phyloP scores from a whole-genome alignment of 257 asterid species.

The Plectranthus barbatus region DNA sequence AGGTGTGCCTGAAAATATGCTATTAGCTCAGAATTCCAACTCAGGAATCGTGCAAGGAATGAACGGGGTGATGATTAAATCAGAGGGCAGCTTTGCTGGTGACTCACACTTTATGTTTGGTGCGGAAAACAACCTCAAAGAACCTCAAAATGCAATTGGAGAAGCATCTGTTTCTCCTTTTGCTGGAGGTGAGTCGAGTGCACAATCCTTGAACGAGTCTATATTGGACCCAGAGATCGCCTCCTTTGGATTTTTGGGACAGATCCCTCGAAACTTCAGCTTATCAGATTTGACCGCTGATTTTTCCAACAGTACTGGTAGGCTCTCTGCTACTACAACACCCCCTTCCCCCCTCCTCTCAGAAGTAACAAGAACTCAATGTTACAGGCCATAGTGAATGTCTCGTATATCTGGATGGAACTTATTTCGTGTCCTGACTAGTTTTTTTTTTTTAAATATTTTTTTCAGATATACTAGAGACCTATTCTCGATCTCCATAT shows the following conservation, averaged over 20 bases:
- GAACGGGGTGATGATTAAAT: slow-evolving; percentile 48
- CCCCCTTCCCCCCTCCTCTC: too few species aligned
- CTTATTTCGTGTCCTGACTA: too few species aligned
- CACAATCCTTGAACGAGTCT: slow-evolving; percentile 42
- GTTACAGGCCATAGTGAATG: too few species aligned
- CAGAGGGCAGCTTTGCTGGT: slow-evolving; percentile 43
- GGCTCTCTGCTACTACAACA: background rate
- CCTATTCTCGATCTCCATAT: slow-evolving; percentile 69
- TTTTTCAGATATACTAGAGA: slow-evolving; percentile 63
- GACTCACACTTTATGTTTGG: slow-evolving; percentile 47
- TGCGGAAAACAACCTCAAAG: slow-evolving; percentile 43
- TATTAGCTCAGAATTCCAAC: slow-evolving; percentile 49
- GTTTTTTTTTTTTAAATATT: background rate
- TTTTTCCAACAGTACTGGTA: slow-evolving; percentile 69
- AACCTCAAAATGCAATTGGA: slow-evolving; percentile 44
- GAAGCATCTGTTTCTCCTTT: slow-evolving; percentile 61
- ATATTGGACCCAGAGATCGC: slow-evolving; percentile 42
- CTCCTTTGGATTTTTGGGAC: slow-evolving; percentile 68
- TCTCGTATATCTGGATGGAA: too few species aligned
- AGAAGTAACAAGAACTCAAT: too few species aligned
- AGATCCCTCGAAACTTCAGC: slow-evolving; percentile 86
- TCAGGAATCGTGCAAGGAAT: slow-evolving; percentile 45
- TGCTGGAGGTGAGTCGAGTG: slow-evolving; percentile 45
- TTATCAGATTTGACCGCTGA: slow-evolving; percentile 80
- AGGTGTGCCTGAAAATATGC: slow-evolving; percentile 25